phyloP scores from a whole-genome alignment of 2,329 filamentous ascomycete species.

The Trichoderma endophyticum region DNA sequence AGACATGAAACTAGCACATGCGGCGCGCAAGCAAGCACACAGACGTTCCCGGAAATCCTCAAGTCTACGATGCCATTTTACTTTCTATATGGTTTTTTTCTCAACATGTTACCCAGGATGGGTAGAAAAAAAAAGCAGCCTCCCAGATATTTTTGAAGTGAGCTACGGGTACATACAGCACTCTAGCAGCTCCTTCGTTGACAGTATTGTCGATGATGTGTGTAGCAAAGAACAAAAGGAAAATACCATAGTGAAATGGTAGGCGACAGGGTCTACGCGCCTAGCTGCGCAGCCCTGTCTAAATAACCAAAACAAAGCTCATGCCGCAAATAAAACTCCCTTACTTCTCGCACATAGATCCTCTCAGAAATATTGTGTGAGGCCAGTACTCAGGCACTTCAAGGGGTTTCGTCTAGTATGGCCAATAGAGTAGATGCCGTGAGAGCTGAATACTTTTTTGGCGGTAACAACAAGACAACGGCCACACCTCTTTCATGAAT shows the following conservation, averaged over 20 bases:
- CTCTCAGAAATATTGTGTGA: background rate
- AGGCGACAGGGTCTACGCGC: background rate
- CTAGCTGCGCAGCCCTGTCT: background rate
- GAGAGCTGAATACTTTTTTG: background rate
- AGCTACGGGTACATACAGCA: background rate
- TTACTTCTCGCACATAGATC: background rate
- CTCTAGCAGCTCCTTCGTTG: background rate
- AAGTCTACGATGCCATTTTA: slow-evolving; percentile 22
- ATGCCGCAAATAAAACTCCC: background rate
- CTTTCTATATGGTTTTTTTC: slow-evolving; percentile 18
- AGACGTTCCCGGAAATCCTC: background rate
- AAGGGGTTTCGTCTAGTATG: background rate
- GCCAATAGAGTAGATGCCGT: background rate
- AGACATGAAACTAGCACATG: slow-evolving; percentile 2
- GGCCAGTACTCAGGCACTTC: background rate
- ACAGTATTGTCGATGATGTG: background rate
- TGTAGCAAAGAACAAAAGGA: slow-evolving; percentile 1
- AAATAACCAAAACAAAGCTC: background rate
- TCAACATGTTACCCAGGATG: background rate
- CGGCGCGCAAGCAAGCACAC: slow-evolving; percentile 1
- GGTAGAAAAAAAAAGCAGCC: background rate
- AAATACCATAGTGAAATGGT: background rate
- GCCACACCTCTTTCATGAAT: background rate
- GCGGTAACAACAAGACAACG: background rate
- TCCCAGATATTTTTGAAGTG: background rate